phyloP scores from a whole-genome alignment of 2,329 filamentous ascomycete species.

The Alternaria angustiovoidea region DNA sequence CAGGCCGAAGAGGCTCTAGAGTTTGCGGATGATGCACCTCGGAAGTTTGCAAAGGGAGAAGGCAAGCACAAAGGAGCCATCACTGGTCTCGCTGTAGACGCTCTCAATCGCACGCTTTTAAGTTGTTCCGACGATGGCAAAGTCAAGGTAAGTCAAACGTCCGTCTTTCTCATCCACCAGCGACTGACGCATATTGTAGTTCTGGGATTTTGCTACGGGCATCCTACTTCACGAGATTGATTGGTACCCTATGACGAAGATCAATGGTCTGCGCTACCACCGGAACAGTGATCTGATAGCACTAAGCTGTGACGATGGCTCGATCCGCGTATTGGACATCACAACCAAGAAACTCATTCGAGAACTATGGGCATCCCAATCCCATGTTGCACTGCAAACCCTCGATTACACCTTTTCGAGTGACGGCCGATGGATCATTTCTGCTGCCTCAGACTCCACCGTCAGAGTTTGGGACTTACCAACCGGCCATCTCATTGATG shows the following conservation, averaged over 20 bases:
- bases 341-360: conserved; percentile 90
- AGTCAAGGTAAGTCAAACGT: conserved; percentile 68
- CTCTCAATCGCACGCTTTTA: conserved; percentile 84
- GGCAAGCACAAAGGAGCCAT: conserved; percentile 83
- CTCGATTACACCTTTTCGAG: conserved; percentile 74
- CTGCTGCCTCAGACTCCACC: conserved; percentile 80
- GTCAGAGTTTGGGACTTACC: conserved; percentile 94
- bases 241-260: conserved; percentile 79
- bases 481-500: conserved; percentile 93
- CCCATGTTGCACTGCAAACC: conserved; percentile 40
- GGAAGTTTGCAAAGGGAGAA: conserved; percentile 58
- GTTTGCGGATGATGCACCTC: conserved; percentile 28
- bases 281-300: conserved; percentile 84
- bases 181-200: conserved; percentile 55
- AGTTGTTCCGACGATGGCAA: conserved; percentile 91
- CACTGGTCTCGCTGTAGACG: conserved; percentile 87
- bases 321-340: conserved; percentile 87
- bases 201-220: conserved; percentile 94
- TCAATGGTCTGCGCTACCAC: conserved; percentile 82
- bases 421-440: conserved; percentile 92
- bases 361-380: conserved; percentile 80
- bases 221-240: conserved; percentile 80
- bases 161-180: not conserved
- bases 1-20: conserved; percentile 59
- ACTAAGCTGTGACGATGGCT: conserved; percentile 86